Evolutionary conservation across 441 rosid genomes (phyloP).

Genomic region (Populus tomentosa): DNA sequence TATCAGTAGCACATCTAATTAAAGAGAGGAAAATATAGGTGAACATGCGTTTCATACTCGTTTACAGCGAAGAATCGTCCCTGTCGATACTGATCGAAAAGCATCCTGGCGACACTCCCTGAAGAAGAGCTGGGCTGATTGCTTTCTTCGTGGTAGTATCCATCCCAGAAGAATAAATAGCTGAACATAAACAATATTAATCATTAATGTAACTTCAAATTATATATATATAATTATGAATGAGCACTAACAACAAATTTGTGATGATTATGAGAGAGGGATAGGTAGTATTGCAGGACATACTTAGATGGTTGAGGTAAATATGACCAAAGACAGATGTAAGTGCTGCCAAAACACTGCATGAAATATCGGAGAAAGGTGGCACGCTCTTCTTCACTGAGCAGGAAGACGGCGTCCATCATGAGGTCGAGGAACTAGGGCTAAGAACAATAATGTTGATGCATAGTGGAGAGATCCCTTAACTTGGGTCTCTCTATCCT

Average conservation of each 20-base stretch:
- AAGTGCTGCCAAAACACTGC: constrained; percentile 45
- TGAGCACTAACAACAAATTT: not conserved
- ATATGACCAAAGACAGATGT: constrained; percentile 76
- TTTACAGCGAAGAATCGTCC: constrained; percentile 31
- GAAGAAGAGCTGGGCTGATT: constrained; percentile 39
- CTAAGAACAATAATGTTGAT: not conserved
- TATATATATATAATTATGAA: not conserved
- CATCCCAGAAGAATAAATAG: constrained; percentile 47
- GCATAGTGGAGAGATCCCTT: constrained; percentile 5
- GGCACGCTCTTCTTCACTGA: constrained; percentile 33
- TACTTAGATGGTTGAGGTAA: constrained; percentile 50
- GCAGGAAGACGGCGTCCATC: constrained; percentile 63
- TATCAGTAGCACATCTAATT: not conserved
- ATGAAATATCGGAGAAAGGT: constrained; percentile 41
- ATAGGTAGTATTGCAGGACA: not conserved
- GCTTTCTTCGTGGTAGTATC: constrained; percentile 38
- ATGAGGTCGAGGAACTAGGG: not conserved
- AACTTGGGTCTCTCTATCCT: not conserved
- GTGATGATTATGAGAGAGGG: not conserved
- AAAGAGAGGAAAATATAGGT: not conserved
- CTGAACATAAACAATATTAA: constrained; percentile 19
- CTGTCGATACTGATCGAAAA: constrained; percentile 48
- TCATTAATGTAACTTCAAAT: not conserved
- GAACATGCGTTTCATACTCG: constrained; percentile 29
- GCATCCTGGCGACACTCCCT: constrained; percentile 31